Base-by-base conservation (phyloP, 2,329 filamentous ascomycete genomes). In the Colletotrichum tanaceti region DNA sequence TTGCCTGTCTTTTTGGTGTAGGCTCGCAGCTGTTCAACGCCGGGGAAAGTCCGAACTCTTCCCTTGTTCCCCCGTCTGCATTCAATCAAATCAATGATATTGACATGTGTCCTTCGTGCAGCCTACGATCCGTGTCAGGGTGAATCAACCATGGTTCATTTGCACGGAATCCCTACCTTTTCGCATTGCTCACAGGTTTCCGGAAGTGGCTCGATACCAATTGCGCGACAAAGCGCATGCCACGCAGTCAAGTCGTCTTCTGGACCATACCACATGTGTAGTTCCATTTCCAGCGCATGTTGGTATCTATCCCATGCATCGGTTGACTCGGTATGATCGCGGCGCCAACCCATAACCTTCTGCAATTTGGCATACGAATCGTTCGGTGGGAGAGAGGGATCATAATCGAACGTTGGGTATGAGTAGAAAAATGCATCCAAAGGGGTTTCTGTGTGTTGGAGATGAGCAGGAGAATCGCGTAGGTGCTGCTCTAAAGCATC, bases 381-480 rank as follows among this genome's bases (percentile, higher is more conserved):
- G 4, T 4, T 16, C 11, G 49, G 28, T 50, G 49, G 49, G 32
- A 52, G 49, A 35, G 49, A 35, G 1, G 24, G 49, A n/a, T 52
- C 24, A 11, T 52, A 52, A 14, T 35, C 4, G 18, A 52, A 14
- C 6, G 49, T n/a, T 5, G 49, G 7, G 28, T 35, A 32, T 16
- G 49, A 52, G 32, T 4, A 6, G 24, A 52, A 52, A 18, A 52
- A 52, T 18, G 1, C 28, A 16, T 52, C 49, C 11, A 52, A 35
- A 35, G 49, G 49, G 16, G 49, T 52, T n/a, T 52, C 28, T 10
- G 28, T 52, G 5, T 32, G 16, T 10, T n/a, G 28, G 24, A n/a
- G n/a, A n/a, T 52, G 49, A 6, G 35, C 16, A 52, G 49, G 49
- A n/a, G 49, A 52, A 24, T 52, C 28, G 49, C 49, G 49, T 52